Evolutionary conservation across 345 rosid species (phyloP).

Genomic region (Citrus cavaleriei): DNA sequence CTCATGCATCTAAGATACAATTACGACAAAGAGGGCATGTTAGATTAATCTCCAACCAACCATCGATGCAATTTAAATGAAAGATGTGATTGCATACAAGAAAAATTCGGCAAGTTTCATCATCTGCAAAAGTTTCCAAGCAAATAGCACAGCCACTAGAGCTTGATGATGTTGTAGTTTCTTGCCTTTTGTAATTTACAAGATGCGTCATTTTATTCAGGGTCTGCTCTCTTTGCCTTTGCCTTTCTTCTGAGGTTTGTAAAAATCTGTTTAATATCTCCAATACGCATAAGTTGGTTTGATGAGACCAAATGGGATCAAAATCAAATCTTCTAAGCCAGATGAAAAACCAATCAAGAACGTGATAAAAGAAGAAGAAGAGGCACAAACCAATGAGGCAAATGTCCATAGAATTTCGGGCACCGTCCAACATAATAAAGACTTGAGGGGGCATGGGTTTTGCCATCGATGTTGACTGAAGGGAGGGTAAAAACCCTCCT

Average conservation of each 20-base stretch:
- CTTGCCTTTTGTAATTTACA: background rate
- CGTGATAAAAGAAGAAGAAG: background rate
- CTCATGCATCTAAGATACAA: background rate
- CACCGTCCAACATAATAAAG: background rate
- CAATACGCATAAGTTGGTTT: background rate
- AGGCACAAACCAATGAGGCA: background rate
- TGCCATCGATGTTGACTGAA: background rate
- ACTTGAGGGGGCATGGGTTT: background rate
- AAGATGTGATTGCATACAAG: slow-evolving; percentile 26
- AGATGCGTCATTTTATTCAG: background rate
- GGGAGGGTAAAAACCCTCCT: background rate
- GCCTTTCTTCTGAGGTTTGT: background rate
- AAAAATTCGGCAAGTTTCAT: slow-evolving; percentile 18
- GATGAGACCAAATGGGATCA: no score
- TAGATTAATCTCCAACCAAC: background rate
- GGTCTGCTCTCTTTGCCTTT: background rate
- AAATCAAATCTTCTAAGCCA: background rate
- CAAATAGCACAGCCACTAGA: slow-evolving; percentile 29
- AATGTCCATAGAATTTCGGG: background rate
- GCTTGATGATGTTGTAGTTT: background rate
- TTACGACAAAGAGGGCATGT: slow-evolving; percentile 19
- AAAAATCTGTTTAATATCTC: background rate
- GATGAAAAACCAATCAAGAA: background rate
- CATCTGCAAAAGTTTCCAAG: slow-evolving; percentile 26
- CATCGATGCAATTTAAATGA: slow-evolving; percentile 12